Base-by-base conservation (phyloP, 108 stramenopile genomes). In the Stephanodiscus triporus region DNA sequence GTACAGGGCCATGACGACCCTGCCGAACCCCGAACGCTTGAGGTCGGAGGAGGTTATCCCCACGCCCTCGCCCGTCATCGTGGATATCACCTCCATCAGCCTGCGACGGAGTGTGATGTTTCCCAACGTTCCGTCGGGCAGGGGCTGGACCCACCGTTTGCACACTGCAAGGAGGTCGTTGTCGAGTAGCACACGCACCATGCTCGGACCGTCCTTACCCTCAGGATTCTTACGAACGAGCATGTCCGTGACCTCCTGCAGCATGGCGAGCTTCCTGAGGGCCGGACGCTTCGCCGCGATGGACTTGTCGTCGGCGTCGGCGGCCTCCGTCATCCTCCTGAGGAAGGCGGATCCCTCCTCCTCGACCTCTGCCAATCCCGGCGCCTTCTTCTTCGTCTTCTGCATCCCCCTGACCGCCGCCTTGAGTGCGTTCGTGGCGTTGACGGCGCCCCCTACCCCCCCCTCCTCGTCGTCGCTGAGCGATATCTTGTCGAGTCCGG, bases 141-240 rank as follows among this genome's bases (percentile, higher is more conserved):
- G 57, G 4, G 96, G 96, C 50, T 92, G 89, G 27, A 96, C 85
- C 96, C 96, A 96, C 24, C 89, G 74, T 50, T 87, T 87, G 54
- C 82, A 81, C 2, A 86, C 47, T 11, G 59, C 45, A 22, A 96
- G 76, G 23, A 96, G 58, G 64, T 96, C 91, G 62, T 85, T 70
- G 70, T 96, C 96, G 23, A 96, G 66, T 22, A 96, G 70, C 0
- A 84, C 75, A 0, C 96, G 77, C 11, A 80, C 75, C 84, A 96
- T 85, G 10, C 43, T 45, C 43, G 43, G 43, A 14, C 43, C 43
- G 43, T 45, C 43, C 43, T 45, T 57, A 6, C 56, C 30, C 30
- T 57, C 30, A 1, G 56, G 37, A 65, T 93, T 90, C 24, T 76
- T 78, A 4, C 66, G 70, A 0, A 89, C 85, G 55, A 96, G 63